phyloP scores from a whole-genome alignment of 305 asterid genomes.

The Fraxinus sp. region DNA sequence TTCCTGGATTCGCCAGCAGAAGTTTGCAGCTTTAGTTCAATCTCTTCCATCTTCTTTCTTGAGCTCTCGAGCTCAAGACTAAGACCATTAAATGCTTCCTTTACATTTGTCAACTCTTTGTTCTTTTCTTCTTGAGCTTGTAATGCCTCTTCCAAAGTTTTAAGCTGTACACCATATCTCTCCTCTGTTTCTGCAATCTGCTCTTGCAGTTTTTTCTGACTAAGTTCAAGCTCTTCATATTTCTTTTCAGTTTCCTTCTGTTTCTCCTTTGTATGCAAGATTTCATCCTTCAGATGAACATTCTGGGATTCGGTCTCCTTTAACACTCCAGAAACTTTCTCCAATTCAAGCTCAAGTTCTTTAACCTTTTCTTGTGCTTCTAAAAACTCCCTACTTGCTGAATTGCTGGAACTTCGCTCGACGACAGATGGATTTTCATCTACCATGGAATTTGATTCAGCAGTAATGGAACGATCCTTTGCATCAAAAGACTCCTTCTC shows the following conservation, averaged over 20 bases:
- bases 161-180: constrained; percentile 46
- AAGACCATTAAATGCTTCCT: constrained; percentile 58
- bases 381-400: constrained; percentile 49
- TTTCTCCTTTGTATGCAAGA: constrained; percentile 48
- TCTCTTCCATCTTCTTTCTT: constrained; percentile 60
- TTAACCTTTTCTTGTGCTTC: constrained; percentile 70
- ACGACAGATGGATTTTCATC: constrained; percentile 29
- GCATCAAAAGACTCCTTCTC: constrained; percentile 59
- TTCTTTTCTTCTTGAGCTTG: constrained; percentile 50
- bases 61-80: constrained; percentile 66
- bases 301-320: constrained; percentile 69
- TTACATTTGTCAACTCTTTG: constrained; percentile 51
- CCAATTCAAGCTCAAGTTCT: constrained; percentile 67
- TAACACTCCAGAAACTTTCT: constrained; percentile 41
- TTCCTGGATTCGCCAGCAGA: constrained; percentile 57
- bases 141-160: constrained; percentile 54
- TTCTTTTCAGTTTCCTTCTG: constrained; percentile 43
- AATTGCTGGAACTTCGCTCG: constrained; percentile 24
- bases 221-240: constrained; percentile 48
- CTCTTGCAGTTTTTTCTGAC: constrained; percentile 49
- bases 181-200: constrained; percentile 53
- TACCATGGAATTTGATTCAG: constrained; percentile 14
- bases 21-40: constrained; percentile 46
- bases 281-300: constrained; percentile 49
- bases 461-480: constrained; percentile 33